phyloP scores from a whole-genome alignment of 257 asterid genomes.

The Solanum chmielewskii region DNA sequence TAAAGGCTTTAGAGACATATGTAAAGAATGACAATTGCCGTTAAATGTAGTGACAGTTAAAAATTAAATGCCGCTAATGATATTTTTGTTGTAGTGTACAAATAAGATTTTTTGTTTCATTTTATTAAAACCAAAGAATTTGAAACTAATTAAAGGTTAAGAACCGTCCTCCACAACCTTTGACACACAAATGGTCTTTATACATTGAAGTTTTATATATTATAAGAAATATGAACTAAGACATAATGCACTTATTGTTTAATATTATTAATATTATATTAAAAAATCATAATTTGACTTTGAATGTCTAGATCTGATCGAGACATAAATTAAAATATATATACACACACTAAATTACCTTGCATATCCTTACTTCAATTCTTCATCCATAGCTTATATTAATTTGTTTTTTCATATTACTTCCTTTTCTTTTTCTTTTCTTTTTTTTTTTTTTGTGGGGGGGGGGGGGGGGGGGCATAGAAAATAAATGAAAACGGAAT shows the following conservation, averaged over 20 bases:
- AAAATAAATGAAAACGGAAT: slow-evolving; percentile 16
- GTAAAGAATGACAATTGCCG: too few relatives aligned
- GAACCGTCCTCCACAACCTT: neutral
- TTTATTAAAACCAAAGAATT: neutral
- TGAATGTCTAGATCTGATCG: neutral
- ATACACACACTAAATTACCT: neutral
- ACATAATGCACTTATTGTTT: neutral
- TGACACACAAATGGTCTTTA: neutral
- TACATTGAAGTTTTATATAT: neutral
- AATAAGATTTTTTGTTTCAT: too few relatives aligned
- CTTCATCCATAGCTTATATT: neutral
- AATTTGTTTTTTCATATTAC: neutral
- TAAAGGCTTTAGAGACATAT: too few relatives aligned
- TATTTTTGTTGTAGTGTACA: too few relatives aligned
- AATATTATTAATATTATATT: neutral
- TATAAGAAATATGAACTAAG: neutral
- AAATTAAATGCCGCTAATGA: too few relatives aligned
- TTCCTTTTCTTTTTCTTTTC: neutral
- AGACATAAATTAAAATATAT: neutral
- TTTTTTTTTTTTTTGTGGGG: too few relatives aligned
- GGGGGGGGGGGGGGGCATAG: too few relatives aligned
- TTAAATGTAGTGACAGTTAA: too few relatives aligned
- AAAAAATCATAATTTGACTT: neutral
- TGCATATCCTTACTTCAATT: neutral
- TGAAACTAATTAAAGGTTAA: neutral